phyloP scores from a whole-genome alignment of 192 early-diverging fungal species.

The Paraglomus brasilianum region DNA sequence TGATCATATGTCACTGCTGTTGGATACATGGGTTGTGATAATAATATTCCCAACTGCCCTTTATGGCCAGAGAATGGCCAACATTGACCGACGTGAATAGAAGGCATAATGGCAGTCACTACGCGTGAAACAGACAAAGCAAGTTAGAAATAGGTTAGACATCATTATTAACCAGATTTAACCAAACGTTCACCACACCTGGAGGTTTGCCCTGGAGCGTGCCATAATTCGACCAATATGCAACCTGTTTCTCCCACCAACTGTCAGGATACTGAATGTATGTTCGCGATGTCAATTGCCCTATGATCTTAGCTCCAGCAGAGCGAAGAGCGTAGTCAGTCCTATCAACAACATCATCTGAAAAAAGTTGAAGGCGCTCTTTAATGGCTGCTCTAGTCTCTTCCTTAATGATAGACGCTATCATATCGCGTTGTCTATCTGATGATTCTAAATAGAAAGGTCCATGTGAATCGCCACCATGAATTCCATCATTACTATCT shows the following conservation, averaged over 20 bases:
- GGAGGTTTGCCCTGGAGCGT: conserved; percentile 21
- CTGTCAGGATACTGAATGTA: conserved; percentile 11
- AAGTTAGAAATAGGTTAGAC: not conserved
- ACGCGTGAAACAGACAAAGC: not conserved
- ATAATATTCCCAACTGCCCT: conserved; percentile 18
- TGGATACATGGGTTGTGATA: conserved; percentile 3
- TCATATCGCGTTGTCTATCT: not conserved
- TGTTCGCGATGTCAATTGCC: conserved; percentile 8
- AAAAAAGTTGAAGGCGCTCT: conserved; percentile 57
- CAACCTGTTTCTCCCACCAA: not conserved
- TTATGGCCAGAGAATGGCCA: conserved; percentile 20
- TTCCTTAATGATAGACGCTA: conserved; percentile 10
- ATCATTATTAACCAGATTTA: conserved; percentile 13
- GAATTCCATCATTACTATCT: too few relatives aligned
- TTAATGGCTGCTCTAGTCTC: conserved; percentile 45
- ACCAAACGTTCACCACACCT: not conserved
- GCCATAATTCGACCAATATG: not conserved
- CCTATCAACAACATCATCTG: conserved; percentile 49
- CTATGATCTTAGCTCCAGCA: conserved; percentile 12
- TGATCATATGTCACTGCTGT: conserved; percentile 10
- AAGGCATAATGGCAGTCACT: not conserved
- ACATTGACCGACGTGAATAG: conserved; percentile 16
- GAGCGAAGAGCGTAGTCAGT: conserved; percentile 15
- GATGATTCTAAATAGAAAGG: too few relatives aligned
- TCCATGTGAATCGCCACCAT: too few relatives aligned